Percentiles rank a stretch among this genome's conserved stretches.
These are phyloP conservation scores for Nakaseomyces sp. DNA, from an alignment of 1,139 yeast genomes.

Conservation along the genomic window DNA sequence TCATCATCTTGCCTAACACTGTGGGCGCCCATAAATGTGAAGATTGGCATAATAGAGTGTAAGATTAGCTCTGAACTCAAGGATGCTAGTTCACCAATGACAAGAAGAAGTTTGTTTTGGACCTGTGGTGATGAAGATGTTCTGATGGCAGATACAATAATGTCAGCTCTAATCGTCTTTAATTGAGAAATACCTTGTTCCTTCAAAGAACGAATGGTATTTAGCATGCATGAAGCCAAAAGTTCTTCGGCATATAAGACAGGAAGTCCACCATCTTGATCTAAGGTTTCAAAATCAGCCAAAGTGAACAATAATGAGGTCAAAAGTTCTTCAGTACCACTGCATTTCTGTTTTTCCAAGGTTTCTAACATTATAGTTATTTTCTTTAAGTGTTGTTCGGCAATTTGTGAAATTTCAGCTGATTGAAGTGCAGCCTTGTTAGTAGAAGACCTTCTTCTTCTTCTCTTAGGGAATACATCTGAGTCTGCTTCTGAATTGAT, in stretches of 20 bases:
- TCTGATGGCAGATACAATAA: constrained; percentile 82
- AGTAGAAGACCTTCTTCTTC: constrained; percentile 67
- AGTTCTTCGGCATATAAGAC: constrained; percentile 87
- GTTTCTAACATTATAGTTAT: constrained; percentile 75
- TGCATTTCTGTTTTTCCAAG: constrained; percentile 43
- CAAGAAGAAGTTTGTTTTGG: constrained; percentile 76
- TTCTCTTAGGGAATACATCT: constrained; percentile 51
- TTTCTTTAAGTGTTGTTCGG: constrained; percentile 68
- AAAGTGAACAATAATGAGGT: constrained; percentile 59
- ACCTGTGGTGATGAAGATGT: constrained; percentile 88
- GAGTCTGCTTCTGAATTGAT: constrained; percentile 31
- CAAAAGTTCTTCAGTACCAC: constrained; percentile 43
- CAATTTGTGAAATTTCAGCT: constrained; percentile 60
- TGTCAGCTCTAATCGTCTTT: constrained; percentile 75
- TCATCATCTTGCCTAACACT: constrained; percentile 96
- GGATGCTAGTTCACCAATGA: constrained; percentile 79
- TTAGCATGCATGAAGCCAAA: constrained; percentile 76
- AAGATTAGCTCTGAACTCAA: constrained; percentile 84
- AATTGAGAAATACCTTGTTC: constrained; percentile 42
- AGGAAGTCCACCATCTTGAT: constrained; percentile 85
- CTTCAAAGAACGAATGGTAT: constrained; percentile 51
- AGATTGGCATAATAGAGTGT: constrained; percentile 97
- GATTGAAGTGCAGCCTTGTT: constrained; percentile 68
- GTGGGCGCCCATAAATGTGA: constrained; percentile 98
- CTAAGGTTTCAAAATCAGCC: constrained; percentile 80